Evolutionary conservation across 139 green algal species (phyloP), one percentile per base, ranked within the genome.

Genomic region (Asterochloris sp.): DNA sequence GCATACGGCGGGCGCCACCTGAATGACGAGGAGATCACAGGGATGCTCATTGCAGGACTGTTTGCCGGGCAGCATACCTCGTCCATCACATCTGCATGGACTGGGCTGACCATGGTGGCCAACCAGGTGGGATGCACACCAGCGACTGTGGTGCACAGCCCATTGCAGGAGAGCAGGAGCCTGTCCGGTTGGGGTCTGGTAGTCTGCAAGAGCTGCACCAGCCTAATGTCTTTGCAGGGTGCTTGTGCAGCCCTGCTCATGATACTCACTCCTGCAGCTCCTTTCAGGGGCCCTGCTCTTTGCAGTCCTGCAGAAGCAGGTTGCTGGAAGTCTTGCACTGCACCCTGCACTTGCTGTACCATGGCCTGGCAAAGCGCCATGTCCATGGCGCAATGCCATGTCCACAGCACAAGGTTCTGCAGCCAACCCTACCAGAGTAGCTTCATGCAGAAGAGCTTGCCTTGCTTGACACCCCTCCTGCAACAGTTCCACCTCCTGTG

Each of bases 41-140:
- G 97, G n/a, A 90, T 99, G 88, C 94, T 99, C 29, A 99, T 99
- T 78, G 97, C 97, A 11, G 90, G 92, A 23, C 90, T 99, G 62
- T 99, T 99, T 86, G 97, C 95, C 17, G 97, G 97, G 19, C 97
- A 99, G 91, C 97, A 99, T 91, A 99, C 97, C 29, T 96, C 89
- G 77, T 96, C 91, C 75, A 95, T 99, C 87, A 99, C 97, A 66
- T 94, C 93, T 73, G 84, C 93, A 8, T 99, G 97, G 97, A 97
- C 96, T 0, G 94, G 92, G 47, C 84, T 93, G 67, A 92, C 91
- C 85, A 93, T 98, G 90, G 85, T 94, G 19, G 84, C 81, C 26
- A 87, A 92, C 82, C 90, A 92, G 87, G 85, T 89, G 26, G 85
- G 80, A 24, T 61, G 83, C 6, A 26, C 10, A 29, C 26, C 47